phyloP scores from a whole-genome alignment of 1,284 basidiomycete species.

The Ustilago loliicola region DNA sequence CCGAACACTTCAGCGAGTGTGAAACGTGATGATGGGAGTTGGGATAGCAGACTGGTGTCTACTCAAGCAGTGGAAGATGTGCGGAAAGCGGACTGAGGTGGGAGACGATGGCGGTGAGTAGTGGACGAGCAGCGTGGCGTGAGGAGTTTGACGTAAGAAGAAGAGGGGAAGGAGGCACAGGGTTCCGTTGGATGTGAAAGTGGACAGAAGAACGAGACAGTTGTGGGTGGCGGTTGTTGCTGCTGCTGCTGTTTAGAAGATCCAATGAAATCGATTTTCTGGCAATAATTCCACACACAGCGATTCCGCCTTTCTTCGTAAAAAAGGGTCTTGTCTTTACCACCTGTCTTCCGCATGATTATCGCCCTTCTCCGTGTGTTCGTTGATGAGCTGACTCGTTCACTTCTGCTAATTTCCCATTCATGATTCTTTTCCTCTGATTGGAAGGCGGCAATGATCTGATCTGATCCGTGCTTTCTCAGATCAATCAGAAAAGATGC shows the following conservation, averaged over 20 bases:
- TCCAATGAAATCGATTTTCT: slow-evolving; percentile 7
- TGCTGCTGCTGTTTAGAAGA: slow-evolving; percentile 2
- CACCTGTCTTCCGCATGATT: too few species aligned
- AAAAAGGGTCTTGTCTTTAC: background rate
- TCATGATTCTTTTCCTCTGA: slow-evolving; percentile 2
- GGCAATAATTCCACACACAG: background rate
- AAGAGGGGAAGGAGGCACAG: background rate
- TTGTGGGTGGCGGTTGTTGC: background rate
- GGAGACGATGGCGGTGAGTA: background rate
- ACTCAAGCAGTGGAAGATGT: background rate
- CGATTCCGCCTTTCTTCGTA: slow-evolving; percentile 4
- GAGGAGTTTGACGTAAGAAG: background rate
- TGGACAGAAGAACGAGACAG: slow-evolving; percentile 3
- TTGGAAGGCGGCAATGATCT: slow-evolving; percentile 9
- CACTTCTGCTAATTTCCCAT: background rate
- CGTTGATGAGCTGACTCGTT: slow-evolving; percentile 6
- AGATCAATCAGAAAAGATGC: background rate
- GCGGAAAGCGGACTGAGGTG: background rate
- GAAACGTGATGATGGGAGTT: slow-evolving; percentile 9
- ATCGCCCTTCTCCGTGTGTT: too few species aligned
- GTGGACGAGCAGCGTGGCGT: background rate
- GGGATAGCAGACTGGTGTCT: slow-evolving; percentile 7
- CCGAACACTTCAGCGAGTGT: slow-evolving; percentile 32
- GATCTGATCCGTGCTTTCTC: slow-evolving; percentile 11
- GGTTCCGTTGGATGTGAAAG: slow-evolving; percentile 5